Conservation (phyloP, 129 eudicot genomes). For the Centaurea solstitialis region DNA sequence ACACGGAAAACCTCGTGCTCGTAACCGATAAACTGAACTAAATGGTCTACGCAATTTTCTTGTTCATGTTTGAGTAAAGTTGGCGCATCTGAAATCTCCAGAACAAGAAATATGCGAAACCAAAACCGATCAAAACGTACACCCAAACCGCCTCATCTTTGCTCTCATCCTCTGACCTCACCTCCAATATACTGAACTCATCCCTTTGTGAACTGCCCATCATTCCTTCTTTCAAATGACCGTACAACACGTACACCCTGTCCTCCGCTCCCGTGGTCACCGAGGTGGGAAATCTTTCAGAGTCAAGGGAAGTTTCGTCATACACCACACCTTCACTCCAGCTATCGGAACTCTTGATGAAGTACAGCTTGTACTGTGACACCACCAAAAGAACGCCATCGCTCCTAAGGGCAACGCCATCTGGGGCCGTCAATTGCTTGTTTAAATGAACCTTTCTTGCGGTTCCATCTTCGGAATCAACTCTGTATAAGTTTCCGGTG, state of each 20-base stretch:
- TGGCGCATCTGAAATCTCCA: constrained; percentile 89
- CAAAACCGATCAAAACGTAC: constrained; percentile 75
- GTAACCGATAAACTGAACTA: neutral
- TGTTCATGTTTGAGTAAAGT: constrained; percentile 68
- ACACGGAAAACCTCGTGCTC: no score
- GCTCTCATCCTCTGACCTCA: constrained; percentile 62
- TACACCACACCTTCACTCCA: constrained; percentile 80
- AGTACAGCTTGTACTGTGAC: constrained; percentile 52
- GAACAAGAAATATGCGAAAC: constrained; percentile 68
- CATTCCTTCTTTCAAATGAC: constrained; percentile 71
- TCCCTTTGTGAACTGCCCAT: constrained; percentile 60
- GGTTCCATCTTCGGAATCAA: constrained; percentile 54
- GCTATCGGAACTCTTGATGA: constrained; percentile 64
- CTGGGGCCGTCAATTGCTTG: constrained; percentile 48
- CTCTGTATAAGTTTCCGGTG: constrained; percentile 66
- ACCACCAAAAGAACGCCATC: constrained; percentile 86
- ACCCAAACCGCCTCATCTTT: constrained; percentile 63
- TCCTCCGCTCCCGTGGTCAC: constrained; percentile 71
- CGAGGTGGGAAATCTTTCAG: constrained; percentile 53
- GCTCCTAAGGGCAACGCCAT: constrained; percentile 69
- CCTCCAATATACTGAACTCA: constrained; percentile 59
- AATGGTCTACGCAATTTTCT: constrained; percentile 39
- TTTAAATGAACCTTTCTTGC: constrained; percentile 49
- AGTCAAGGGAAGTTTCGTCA: constrained; percentile 87
- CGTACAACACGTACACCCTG: constrained; percentile 86